These are phyloP conservation scores for Fusarium sp. DNA, from an alignment of 2,329 filamentous ascomycete species.

Conservation along the genomic window DNA sequence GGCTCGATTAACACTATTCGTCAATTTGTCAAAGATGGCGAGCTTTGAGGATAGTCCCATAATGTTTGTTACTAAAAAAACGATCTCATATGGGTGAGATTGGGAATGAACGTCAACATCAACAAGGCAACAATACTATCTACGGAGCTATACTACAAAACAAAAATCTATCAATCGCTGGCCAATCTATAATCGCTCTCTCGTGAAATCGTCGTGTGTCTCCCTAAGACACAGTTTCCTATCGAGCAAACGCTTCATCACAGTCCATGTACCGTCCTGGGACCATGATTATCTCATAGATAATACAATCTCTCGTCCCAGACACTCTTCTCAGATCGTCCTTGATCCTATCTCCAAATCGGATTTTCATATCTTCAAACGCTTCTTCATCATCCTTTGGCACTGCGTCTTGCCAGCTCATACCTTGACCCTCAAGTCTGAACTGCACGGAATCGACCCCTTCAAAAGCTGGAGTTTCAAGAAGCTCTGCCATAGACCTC, in stretches of 20 bases:
- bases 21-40: conserved; percentile 8
- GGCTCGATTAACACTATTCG: conserved; percentile 33
- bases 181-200: background rate
- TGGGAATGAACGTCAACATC: background rate
- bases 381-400: background rate
- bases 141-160: background rate
- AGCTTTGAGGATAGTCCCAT: background rate
- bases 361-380: conserved; percentile 13
- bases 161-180: background rate
- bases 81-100: background rate
- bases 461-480: background rate
- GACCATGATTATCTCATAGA: conserved; percentile 15
- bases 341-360: conserved; percentile 1
- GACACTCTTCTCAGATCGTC: background rate
- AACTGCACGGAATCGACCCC: background rate
- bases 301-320: background rate
- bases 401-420: conserved; percentile 17
- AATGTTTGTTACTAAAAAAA: no score
- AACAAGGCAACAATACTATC: background rate
- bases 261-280: background rate
- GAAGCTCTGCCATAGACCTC: conserved; percentile 5
- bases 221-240: background rate
- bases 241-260: background rate
- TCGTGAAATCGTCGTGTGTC: background rate
- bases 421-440: conserved; percentile 4